phyloP scores from a whole-genome alignment of 805 yeast genomes.

The Wickerhamomyces alni region DNA sequence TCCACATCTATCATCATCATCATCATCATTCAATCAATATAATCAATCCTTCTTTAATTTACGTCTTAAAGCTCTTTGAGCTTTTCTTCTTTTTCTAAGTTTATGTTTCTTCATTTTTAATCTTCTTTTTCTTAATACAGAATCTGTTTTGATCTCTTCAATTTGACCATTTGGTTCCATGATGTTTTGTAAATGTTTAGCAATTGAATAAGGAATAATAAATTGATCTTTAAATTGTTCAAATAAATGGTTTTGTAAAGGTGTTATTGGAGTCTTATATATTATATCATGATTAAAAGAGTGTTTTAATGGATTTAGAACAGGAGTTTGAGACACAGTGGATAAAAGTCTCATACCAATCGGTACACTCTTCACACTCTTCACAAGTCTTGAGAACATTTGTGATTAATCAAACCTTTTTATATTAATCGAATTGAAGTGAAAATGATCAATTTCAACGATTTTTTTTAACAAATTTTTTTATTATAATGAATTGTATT shows the following conservation, averaged over 20 bases:
- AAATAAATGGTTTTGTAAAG: constrained; percentile 4
- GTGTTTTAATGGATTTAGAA: background rate
- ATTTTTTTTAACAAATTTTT: too few species aligned
- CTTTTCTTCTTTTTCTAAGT: constrained; percentile 94
- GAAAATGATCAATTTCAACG: too few species aligned
- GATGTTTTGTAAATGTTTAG: constrained; percentile 15
- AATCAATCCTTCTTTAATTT: constrained; percentile 33
- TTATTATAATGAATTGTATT: too few species aligned
- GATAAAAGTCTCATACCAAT: background rate
- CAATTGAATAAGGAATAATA: constrained; percentile 16
- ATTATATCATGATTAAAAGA: background rate
- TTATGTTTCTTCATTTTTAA: constrained; percentile 98
- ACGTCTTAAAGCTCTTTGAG: constrained; percentile 75
- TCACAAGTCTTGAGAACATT: background rate
- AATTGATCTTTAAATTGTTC: constrained; percentile 8
- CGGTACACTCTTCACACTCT: background rate
- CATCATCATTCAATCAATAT: too few species aligned
- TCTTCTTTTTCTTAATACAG: constrained; percentile 79
- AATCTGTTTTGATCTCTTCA: constrained; percentile 36
- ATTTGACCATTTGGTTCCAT: constrained; percentile 2
- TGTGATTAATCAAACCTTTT: background rate
- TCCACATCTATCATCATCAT: too few species aligned
- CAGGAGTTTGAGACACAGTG: background rate
- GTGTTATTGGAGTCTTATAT: constrained; percentile 9
- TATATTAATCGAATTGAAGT: background rate